Conservation (phyloP, 1,139 yeast genomes). For the Geotrichum reessii region DNA sequence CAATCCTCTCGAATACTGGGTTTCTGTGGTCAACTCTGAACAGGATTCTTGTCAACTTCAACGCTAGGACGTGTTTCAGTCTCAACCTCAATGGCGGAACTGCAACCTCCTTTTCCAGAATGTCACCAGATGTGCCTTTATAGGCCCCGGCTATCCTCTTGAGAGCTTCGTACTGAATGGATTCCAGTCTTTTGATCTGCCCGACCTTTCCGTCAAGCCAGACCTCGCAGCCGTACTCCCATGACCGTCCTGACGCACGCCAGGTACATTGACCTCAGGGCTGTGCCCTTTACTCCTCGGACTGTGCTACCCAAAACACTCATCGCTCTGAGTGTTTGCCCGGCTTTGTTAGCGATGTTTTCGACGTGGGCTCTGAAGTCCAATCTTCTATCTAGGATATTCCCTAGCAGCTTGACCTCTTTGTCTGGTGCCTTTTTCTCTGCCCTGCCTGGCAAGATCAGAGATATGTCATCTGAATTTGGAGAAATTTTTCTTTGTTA, state of each 20-base stretch:
- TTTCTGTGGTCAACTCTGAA: not conserved
- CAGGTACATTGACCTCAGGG: not conserved
- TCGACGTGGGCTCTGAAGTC: not conserved
- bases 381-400: slow-evolving; percentile 4
- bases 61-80: not conserved
- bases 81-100: no score
- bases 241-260: slow-evolving; percentile 12
- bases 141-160: not conserved
- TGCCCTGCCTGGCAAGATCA: no score
- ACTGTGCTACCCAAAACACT: slow-evolving; percentile 2
- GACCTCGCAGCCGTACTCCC: slow-evolving; percentile 6
- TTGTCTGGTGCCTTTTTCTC: not conserved
- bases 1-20: not conserved
- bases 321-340: not conserved
- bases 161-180: not conserved
- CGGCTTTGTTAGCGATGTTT: slow-evolving; percentile 16
- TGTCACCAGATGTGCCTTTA: not conserved
- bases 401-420: slow-evolving; percentile 10
- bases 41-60: not conserved
- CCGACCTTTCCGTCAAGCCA: no score
- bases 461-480: not conserved
- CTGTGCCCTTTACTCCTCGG: not conserved
- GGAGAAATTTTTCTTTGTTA: not conserved
- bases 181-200: not conserved
- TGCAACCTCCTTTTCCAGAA: no score